Base-by-base conservation (phyloP, 257 asterid genomes). In the Nicotiana sylvestris region DNA sequence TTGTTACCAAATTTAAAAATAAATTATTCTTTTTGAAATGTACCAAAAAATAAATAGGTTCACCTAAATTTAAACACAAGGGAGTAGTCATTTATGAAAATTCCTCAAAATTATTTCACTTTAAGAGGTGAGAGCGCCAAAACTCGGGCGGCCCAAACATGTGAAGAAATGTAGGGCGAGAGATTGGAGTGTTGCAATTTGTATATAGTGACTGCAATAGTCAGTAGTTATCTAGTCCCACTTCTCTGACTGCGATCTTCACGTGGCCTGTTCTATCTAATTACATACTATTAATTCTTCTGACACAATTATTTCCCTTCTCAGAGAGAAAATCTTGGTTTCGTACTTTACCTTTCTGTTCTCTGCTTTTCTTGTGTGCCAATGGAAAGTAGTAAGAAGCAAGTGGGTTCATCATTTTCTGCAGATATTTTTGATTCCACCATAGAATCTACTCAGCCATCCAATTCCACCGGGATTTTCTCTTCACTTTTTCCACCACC, bases 401-500 rank as follows among this genome's bases (percentile, higher is more conserved):
- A 43, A 76, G 65, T 51, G 74, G 85, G 76, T 82, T 83, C 87
- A 55, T 29, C 84, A 16, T 83, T 87, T 6, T 87, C 87, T 46
- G 69, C 57, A 66, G 89, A 87, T 83, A 87, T 88, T 64, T 90
- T 87, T 66, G 89, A 87, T 79, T 57, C 86, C n/a, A 82, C 84
- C 21, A 81, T 76, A 76, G 83, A 86, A 51, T 78, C 91, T 9
- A 33, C 82, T 17, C 85, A 67, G 35, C 78, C 83, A 3, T 83
- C 88, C 13, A 18, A 83, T 43, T 81, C 91, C 12, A 11, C 83
- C 13, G 88, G 86, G 55, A 80, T 70, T 82, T 85, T 90, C 89
- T 87, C 94, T 57, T 82, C 92, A 29, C 82, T 90, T 32, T 90
- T 90, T 58, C 87, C 90, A 12, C 85, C 90, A 30, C 92, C 87